Evolutionary conservation across 1,139 yeast species (phyloP).

Genomic region (Candida dubliniensis): DNA sequence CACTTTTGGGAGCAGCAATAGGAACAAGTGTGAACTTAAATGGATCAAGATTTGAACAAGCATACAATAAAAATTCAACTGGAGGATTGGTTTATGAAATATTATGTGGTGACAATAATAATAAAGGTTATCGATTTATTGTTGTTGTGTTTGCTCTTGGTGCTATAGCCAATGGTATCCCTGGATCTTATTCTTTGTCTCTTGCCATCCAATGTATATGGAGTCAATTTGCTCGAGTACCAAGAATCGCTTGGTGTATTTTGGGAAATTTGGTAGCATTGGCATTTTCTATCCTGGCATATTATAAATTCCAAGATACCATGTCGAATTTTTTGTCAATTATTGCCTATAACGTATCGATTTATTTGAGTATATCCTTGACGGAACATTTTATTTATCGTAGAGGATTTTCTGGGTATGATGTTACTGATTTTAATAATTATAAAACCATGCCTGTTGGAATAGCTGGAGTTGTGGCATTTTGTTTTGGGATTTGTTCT

Average conservation of each 20-base stretch:
- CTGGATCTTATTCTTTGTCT: constrained; percentile 31
- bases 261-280: constrained; percentile 29
- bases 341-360: constrained; percentile 30
- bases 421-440: constrained; percentile 23
- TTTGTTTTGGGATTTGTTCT: constrained; percentile 28
- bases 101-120: constrained; percentile 27
- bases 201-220: constrained; percentile 31
- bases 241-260: constrained; percentile 33
- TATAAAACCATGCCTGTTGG: constrained; percentile 26
- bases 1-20: constrained; percentile 31
- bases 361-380: constrained; percentile 27
- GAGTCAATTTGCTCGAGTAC: constrained; percentile 27
- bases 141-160: constrained; percentile 31
- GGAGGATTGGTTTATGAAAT: constrained; percentile 33
- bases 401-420: constrained; percentile 25
- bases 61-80: constrained; percentile 23
- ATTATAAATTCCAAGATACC: constrained; percentile 27
- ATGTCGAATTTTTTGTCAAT: constrained; percentile 33
- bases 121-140: constrained; percentile 33
- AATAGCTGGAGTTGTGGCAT: constrained; percentile 27
- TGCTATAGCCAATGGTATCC: constrained; percentile 30
- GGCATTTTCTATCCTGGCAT: constrained; percentile 33
- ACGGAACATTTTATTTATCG: constrained; percentile 30
- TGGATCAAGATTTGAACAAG: constrained; percentile 20
- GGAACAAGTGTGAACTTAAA: constrained; percentile 18